Evolutionary conservation across 1,284 basidiomycete species (phyloP), one percentile per base, ranked within the genome.

Genomic region (Tylopilus sp.): DNA sequence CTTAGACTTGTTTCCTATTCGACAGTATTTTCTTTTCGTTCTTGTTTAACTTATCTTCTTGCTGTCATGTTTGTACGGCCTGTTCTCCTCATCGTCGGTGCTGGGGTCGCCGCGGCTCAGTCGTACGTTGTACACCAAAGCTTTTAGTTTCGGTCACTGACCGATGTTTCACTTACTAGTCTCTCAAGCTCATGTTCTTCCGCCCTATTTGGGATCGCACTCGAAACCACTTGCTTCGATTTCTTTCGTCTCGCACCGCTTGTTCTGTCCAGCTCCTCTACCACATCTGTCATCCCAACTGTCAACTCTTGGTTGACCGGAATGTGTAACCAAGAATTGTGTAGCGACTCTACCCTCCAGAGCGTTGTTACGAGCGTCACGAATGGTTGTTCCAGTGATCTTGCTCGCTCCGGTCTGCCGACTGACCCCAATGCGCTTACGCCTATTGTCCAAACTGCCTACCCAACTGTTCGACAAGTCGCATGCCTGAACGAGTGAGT

Each of bases 401-500:
- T 90, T 24, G 70, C 75, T 29, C 73, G 77, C 16, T 53, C 81
- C 38, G 80, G 82, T 26, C 26, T 74, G 33, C 1, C 59, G 1
- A 67, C 66, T 13, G 61, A 26, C 32, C 26, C 68, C 38, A 8
- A 60, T 19, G 10, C 56, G 6, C 6, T 70, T 15, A 53, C 61
- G 3, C 53, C 70, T 6, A 33, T 49, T 47, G 81, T 86, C 16
- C 80, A 88, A 68, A 62, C 74, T 52, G 76, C 74, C 26, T 91
- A 90, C 77, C 85, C 87, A 15, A 78, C 84, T 19, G 79, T 81
- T 36, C 83, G 89, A 65, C 70, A 86, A 69, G 71, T 86, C 24
- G 79, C 76, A 13, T 90, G 89, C 73, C 77, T 91, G 71, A 81
- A 85, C 67, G 86, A 89, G 88, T 91, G 67, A 72, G 88, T 81